Conservation (phyloP, 1,284 basidiomycete species). For the Tremellales sp. region DNA sequence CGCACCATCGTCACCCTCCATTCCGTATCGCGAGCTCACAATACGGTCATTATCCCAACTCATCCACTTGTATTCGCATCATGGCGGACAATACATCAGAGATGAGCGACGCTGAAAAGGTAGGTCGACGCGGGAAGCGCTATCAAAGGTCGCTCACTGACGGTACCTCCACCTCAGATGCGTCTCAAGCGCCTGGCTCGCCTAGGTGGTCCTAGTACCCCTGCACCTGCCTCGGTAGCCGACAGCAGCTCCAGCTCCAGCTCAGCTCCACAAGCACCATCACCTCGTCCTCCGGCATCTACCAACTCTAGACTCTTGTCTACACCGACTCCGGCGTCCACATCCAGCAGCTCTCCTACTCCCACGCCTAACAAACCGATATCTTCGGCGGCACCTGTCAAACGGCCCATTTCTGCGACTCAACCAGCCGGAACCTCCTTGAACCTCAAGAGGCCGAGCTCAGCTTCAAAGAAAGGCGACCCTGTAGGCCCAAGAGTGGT, state of each 20-base stretch:
- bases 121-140: too few relatives aligned
- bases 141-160: too few relatives aligned
- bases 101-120: slow-evolving; percentile 44
- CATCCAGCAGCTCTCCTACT: slow-evolving; percentile 35
- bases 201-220: slow-evolving; percentile 53
- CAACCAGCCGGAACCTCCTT: slow-evolving; percentile 2
- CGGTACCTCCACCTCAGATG: slow-evolving; percentile 57
- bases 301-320: slow-evolving; percentile 25
- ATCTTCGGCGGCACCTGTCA: slow-evolving; percentile 1
- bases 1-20: too few relatives aligned
- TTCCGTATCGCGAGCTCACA: too few relatives aligned
- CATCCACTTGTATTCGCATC: slow-evolving; percentile 2
- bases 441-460: slow-evolving; percentile 14
- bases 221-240: too few relatives aligned
- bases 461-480: slow-evolving; percentile 17
- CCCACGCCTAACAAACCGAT: slow-evolving; percentile 11
- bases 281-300: slow-evolving; percentile 35
- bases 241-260: slow-evolving; percentile 2
- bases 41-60: too few relatives aligned
- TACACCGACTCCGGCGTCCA: slow-evolving; percentile 1
- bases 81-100: slow-evolving; percentile 30
- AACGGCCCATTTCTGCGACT: slow-evolving; percentile 3
- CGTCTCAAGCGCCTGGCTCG: slow-evolving; percentile 80
- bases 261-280: slow-evolving; percentile 6
- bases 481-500: slow-evolving; percentile 18